Base-by-base conservation (phyloP, 73 alveolate species). In the Blepharisma japonicum region DNA sequence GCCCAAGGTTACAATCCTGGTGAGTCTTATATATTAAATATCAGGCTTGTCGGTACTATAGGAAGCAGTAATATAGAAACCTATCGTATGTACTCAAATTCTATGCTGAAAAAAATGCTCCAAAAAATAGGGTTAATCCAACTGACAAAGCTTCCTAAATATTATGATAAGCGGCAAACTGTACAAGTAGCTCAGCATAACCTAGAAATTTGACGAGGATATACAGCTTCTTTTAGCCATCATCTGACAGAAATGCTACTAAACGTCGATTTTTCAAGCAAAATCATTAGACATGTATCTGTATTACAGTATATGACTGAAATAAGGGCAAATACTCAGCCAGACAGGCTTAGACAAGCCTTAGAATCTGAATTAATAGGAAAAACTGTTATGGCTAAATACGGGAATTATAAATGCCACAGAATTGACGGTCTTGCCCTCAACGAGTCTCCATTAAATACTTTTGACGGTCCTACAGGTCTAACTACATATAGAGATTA, bases 321-420 rank as follows among this genome's bases (percentile, higher is more conserved):
- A 61, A 61, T 61, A 1, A 0, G 74, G 14, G 23, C 14, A 9
- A n/a, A 25, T 39, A 14, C 18, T 48, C 9, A 50, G 51, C n/a
- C 76, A 83, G 47, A 46, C 85, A 38, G 86, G 87, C 39, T 79
- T 32, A 3, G 42, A 27, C 6, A 66, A 47, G 20, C n/a, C 56
- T 8, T 45, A 14, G 51, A 25, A 6, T 7, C 51, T 80, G 42
- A 84, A 68, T 66, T 89, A 55, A 45, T 79, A 71, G 91, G 91
- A 53, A 79, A 82, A 4, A 82, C 94, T 7, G 94, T 90, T 1
- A 71, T 90, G 18, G 88, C 97, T 9, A 84, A 85, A 45, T 90
- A 90, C 78, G 91, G 91, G 61, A 90, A 87, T 38, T 88, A 79
- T 55, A 89, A 91, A 78, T 79, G 86, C 61, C 92, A 91, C 87